Conservation (phyloP, 768 basidiomycete species). For the Phlebiopsis gigantea region DNA sequence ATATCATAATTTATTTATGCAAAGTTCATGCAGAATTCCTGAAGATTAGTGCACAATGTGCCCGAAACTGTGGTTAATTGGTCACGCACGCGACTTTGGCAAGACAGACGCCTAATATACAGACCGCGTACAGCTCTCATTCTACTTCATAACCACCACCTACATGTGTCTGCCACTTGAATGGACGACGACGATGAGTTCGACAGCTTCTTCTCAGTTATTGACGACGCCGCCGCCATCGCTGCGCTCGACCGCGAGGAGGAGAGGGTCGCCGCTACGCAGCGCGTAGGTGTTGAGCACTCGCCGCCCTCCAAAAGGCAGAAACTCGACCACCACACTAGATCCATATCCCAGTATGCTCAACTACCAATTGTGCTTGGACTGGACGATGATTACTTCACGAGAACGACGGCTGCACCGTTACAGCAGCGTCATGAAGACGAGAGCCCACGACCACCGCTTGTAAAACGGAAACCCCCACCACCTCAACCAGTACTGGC, state of each 20-base stretch:
- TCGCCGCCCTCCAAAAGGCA: conserved; percentile 49
- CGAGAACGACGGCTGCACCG: conserved; percentile 28
- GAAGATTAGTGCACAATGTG: too few relatives aligned
- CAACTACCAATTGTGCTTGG: conserved; percentile 18
- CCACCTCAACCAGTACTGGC: too few relatives aligned
- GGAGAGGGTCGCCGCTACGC: conserved; percentile 26
- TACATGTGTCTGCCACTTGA: too few relatives aligned
- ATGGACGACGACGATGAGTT: conserved; percentile 46
- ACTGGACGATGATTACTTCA: conserved; percentile 4
- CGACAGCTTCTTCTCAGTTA: conserved; percentile 63
- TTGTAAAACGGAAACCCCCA: background rate
- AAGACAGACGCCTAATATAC: too few relatives aligned
- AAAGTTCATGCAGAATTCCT: too few relatives aligned
- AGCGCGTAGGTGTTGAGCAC: conserved; percentile 15
- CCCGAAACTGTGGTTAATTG: too few relatives aligned
- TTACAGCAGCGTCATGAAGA: conserved; percentile 37
- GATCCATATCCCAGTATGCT: conserved; percentile 31
- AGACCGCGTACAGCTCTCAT: too few relatives aligned
- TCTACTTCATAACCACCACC: too few relatives aligned
- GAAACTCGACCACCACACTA: conserved; percentile 34
- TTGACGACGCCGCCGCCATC: conserved; percentile 56
- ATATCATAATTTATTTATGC: too few relatives aligned
- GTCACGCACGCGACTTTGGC: too few relatives aligned
- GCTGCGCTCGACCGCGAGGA: conserved; percentile 61
- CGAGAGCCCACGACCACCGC: background rate